phyloP scores from a whole-genome alignment of 164 flowering plant species.

The Aristolochia fimbriata region DNA sequence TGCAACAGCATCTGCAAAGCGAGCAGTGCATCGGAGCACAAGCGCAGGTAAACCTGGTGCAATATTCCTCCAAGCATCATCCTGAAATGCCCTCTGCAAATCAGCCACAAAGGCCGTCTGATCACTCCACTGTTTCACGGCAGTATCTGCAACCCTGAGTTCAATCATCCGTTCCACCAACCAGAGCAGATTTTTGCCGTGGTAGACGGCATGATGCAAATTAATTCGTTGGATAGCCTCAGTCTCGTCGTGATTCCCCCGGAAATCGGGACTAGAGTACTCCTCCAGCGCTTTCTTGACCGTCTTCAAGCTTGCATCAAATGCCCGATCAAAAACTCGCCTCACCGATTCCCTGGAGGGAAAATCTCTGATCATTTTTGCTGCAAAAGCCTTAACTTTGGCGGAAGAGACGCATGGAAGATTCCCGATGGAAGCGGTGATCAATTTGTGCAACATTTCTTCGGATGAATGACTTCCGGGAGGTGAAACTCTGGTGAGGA shows the following conservation, averaged over 20 bases:
- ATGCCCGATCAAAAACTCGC: slow-evolving; percentile 65
- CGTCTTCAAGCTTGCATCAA: slow-evolving; percentile 43
- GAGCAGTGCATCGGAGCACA: slow-evolving; percentile 56
- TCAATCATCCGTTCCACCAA: slow-evolving; percentile 93
- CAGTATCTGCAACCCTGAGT: slow-evolving; percentile 69
- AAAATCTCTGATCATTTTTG: slow-evolving; percentile 67
- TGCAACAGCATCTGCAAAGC: slow-evolving; percentile 67
- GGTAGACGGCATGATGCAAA: slow-evolving; percentile 63
- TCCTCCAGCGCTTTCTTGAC: slow-evolving; percentile 70
- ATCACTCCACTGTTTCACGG: slow-evolving; percentile 78
- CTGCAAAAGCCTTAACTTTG: slow-evolving; percentile 82
- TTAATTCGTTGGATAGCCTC: slow-evolving; percentile 86
- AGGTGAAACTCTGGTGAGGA: slow-evolving; percentile 57
- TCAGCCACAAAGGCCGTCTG: slow-evolving; percentile 54
- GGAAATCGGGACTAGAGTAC: slow-evolving; percentile 60
- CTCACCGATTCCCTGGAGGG: slow-evolving; percentile 53
- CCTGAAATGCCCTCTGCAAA: slow-evolving; percentile 73
- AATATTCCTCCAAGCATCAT: slow-evolving; percentile 73
- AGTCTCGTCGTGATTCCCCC: slow-evolving; percentile 77
- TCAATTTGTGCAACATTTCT: slow-evolving; percentile 66
- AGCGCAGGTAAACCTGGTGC: slow-evolving; percentile 71
- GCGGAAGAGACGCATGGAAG: slow-evolving; percentile 52
- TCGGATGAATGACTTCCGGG: slow-evolving; percentile 28
- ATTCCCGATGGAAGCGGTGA: slow-evolving; percentile 49
- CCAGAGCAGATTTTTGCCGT: slow-evolving; percentile 77